phyloP scores from a whole-genome alignment of 1,139 yeast species.

The Magnusiomyces starmeri region DNA sequence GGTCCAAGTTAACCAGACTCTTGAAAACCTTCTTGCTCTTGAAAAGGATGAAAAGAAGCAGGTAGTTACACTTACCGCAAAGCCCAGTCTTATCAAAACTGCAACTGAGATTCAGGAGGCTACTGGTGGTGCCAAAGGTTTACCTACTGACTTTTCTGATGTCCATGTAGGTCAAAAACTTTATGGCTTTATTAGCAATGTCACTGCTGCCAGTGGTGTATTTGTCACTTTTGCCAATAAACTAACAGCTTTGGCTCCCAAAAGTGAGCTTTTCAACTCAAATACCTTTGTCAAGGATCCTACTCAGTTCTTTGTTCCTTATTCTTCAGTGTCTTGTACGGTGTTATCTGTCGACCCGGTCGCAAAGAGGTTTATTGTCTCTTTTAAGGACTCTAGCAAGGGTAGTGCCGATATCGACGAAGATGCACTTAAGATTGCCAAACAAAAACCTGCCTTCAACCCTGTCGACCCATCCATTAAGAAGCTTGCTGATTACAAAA shows the following conservation, averaged over 20 bases:
- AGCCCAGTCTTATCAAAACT: constrained; percentile 59
- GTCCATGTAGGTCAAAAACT: constrained; percentile 33
- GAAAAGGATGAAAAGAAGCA: constrained; percentile 59
- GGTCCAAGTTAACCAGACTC: constrained; percentile 66
- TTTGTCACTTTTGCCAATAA: constrained; percentile 78
- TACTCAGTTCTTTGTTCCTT: constrained; percentile 45
- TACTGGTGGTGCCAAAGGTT: constrained; percentile 27
- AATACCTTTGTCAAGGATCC: constrained; percentile 48
- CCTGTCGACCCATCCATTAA: constrained; percentile 55
- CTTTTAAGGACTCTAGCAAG: constrained; percentile 18
- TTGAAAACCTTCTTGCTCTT: constrained; percentile 57
- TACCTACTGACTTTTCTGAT: constrained; percentile 61
- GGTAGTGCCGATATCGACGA: constrained; percentile 6
- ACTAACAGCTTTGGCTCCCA: constrained; percentile 76
- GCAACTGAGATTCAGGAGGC: constrained; percentile 36
- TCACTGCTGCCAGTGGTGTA: constrained; percentile 62
- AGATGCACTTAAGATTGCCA: constrained; percentile 6
- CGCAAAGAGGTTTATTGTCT: constrained; percentile 9
- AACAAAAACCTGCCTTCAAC: constrained; percentile 36
- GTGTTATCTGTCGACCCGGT: constrained; percentile 20
- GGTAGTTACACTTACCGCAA: constrained; percentile 55
- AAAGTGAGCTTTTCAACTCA: constrained; percentile 56
- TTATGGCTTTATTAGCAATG: constrained; percentile 71
- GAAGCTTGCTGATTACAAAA: constrained; percentile 44
- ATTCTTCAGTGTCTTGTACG: constrained; percentile 59